Evolutionary conservation across 1,139 yeast species (phyloP).

Genomic region (Yamadazyma mexicana): DNA sequence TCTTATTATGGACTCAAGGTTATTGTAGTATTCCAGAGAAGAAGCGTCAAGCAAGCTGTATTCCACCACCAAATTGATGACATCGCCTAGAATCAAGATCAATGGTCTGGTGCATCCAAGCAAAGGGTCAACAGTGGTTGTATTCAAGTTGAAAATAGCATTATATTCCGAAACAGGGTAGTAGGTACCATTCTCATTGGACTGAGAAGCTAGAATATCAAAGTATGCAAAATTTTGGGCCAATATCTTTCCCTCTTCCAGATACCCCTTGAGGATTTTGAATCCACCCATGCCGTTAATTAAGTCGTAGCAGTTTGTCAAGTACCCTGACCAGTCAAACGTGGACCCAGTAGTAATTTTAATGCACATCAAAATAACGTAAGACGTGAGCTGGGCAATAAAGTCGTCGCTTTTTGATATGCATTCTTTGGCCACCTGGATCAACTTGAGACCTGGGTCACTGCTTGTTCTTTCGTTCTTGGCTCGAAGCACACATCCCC

Average conservation of each 20-base stretch:
- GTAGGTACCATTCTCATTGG: constrained; percentile 26
- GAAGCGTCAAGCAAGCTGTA: constrained; percentile 1
- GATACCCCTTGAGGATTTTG: constrained; percentile 21
- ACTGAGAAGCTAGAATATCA: constrained; percentile 27
- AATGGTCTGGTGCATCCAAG: constrained; percentile 13
- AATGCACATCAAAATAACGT: constrained; percentile 32
- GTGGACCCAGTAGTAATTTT: constrained; percentile 36
- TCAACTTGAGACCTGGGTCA: constrained; percentile 4
- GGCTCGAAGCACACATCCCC: constrained; percentile 15
- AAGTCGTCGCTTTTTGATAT: constrained; percentile 15
- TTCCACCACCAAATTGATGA: constrained; percentile 11
- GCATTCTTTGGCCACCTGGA: constrained; percentile 5
- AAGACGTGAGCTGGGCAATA: constrained; percentile 25
- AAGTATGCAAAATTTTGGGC: constrained; percentile 22
- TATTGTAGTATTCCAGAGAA: constrained; percentile 3
- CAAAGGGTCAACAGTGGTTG: constrained; percentile 9
- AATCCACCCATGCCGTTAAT: constrained; percentile 29
- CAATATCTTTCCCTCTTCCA: constrained; percentile 19
- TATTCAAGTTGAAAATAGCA: constrained; percentile 5
- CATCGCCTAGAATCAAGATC: constrained; percentile 11
- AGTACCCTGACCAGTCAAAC: constrained; percentile 28
- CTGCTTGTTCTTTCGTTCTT: constrained; percentile 20
- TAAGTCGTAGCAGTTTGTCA: constrained; percentile 27
- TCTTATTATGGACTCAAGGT: constrained; percentile 2
- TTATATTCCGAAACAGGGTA: constrained; percentile 21